These are phyloP conservation scores for Suillus hirtellus DNA, from an alignment of 768 basidiomycete genomes.

Conservation along the genomic window DNA sequence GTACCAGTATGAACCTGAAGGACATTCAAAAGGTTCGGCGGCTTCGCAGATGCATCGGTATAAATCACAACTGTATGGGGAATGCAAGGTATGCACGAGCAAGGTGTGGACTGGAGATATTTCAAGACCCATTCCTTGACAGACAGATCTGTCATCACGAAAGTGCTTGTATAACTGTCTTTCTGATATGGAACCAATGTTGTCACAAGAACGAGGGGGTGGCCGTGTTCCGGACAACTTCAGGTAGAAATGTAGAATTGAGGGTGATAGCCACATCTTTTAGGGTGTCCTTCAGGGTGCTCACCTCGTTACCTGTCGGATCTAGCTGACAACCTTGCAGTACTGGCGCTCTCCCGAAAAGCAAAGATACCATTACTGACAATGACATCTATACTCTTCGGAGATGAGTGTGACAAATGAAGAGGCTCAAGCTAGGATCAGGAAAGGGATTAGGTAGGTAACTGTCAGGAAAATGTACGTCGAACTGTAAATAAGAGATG, in stretches of 20 bases:
- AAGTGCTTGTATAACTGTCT: not conserved
- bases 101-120: not conserved
- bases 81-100: not conserved
- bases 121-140: not conserved
- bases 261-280: not conserved
- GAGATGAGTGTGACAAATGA: too few relatives aligned
- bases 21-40: constrained; percentile 3
- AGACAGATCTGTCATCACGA: not conserved
- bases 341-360: too few relatives aligned
- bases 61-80: not conserved
- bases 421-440: too few relatives aligned
- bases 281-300: not conserved
- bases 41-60: not conserved
- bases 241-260: not conserved
- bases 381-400: too few relatives aligned
- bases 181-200: not conserved
- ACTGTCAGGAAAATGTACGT: too few relatives aligned
- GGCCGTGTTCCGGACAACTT: not conserved
- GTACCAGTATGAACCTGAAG: constrained; percentile 1
- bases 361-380: too few relatives aligned
- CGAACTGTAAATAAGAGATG: too few relatives aligned
- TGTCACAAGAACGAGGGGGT: not conserved
- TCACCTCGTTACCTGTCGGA: not conserved
- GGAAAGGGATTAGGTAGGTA: too few relatives aligned
- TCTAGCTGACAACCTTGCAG: too few relatives aligned